Evolutionary conservation across 2,329 filamentous ascomycete species (phyloP).

Genomic region (Fusarium decemcellulare): DNA sequence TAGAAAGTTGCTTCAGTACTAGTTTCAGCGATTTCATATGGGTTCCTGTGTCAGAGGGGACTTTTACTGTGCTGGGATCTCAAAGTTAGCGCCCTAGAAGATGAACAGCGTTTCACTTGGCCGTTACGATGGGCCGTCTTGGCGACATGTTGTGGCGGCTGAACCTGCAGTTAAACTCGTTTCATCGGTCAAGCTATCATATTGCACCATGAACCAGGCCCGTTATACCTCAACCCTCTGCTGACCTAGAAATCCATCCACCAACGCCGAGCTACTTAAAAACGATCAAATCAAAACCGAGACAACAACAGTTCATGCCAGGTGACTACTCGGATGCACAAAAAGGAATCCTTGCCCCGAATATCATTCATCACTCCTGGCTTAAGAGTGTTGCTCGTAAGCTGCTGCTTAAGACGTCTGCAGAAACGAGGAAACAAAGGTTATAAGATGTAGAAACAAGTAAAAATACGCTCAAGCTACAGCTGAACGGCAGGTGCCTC

Average conservation of each 20-base stretch:
- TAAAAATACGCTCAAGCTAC: slow-evolving; percentile 23
- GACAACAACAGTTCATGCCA: slow-evolving; percentile 20
- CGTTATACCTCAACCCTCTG: slow-evolving; percentile 19
- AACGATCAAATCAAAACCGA: slow-evolving; percentile 34
- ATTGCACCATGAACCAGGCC: slow-evolving; percentile 32
- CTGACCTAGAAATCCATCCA: slow-evolving; percentile 37
- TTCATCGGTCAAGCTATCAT: slow-evolving; percentile 39
- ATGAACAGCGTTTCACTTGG: neutral
- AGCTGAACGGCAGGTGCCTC: slow-evolving; percentile 9
- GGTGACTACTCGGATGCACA: slow-evolving; percentile 30
- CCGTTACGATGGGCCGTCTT: neutral
- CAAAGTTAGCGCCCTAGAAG: too few species aligned
- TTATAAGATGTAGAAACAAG: slow-evolving; percentile 25
- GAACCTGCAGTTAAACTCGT: slow-evolving; percentile 23
- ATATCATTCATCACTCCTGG: slow-evolving; percentile 17
- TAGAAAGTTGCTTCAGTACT: too few species aligned
- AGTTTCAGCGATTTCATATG: too few species aligned
- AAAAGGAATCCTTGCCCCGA: slow-evolving; percentile 17
- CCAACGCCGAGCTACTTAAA: slow-evolving; percentile 48
- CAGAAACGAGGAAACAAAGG: slow-evolving; percentile 8
- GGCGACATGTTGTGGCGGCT: neutral
- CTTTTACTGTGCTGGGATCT: too few species aligned
- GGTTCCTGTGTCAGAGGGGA: too few species aligned
- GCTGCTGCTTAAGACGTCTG: slow-evolving; percentile 1
- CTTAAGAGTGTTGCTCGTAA: slow-evolving; percentile 17